A percentile compares a stretch with the other conserved stretches of the same genome.
These are phyloP conservation scores for Solanum arcanum DNA, from an alignment of 257 asterid genomes.

Conservation along the genomic window DNA sequence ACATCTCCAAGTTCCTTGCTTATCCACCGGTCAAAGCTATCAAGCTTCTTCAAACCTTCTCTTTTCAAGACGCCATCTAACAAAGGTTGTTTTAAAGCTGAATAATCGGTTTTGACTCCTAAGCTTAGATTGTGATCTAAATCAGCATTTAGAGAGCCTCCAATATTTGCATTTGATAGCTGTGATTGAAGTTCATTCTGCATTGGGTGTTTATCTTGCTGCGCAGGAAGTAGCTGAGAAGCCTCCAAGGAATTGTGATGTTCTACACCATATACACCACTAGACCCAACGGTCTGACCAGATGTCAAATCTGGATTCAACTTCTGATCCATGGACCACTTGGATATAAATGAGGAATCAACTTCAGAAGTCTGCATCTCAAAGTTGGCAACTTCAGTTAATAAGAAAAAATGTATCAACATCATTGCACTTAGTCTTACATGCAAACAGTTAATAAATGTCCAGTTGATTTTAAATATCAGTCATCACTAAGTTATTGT, in stretches of 20 bases:
- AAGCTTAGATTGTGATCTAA: slow-evolving; percentile 22
- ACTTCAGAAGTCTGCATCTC: slow-evolving; percentile 35
- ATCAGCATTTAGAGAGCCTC: slow-evolving; percentile 23
- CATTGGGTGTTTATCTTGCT: slow-evolving; percentile 19
- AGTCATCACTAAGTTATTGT: neutral
- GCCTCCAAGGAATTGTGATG: slow-evolving; percentile 19
- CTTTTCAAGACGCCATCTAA: slow-evolving; percentile 46
- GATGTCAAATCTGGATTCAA: slow-evolving; percentile 21
- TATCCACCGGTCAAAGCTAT: slow-evolving; percentile 97
- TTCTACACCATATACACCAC: slow-evolving; percentile 25
- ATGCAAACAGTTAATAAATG: neutral
- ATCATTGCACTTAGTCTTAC: neutral
- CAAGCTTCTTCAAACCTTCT: slow-evolving; percentile 74
- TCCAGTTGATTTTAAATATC: neutral
- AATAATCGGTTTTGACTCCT: slow-evolving; percentile 38
- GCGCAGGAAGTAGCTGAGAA: slow-evolving; percentile 19
- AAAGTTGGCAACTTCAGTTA: slow-evolving; percentile 1
- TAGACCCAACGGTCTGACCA: slow-evolving; percentile 27
- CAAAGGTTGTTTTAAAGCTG: slow-evolving; percentile 47
- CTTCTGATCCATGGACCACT: slow-evolving; percentile 43
- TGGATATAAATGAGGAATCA: slow-evolving; percentile 25
- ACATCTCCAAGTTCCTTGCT: slow-evolving; percentile 93
- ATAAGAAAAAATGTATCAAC: neutral
- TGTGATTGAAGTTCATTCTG: slow-evolving; percentile 33
- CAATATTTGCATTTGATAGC: slow-evolving; percentile 19